Base-by-base conservation (phyloP, 176 grass and related monocot species). In the Hordeum marinum region DNA sequence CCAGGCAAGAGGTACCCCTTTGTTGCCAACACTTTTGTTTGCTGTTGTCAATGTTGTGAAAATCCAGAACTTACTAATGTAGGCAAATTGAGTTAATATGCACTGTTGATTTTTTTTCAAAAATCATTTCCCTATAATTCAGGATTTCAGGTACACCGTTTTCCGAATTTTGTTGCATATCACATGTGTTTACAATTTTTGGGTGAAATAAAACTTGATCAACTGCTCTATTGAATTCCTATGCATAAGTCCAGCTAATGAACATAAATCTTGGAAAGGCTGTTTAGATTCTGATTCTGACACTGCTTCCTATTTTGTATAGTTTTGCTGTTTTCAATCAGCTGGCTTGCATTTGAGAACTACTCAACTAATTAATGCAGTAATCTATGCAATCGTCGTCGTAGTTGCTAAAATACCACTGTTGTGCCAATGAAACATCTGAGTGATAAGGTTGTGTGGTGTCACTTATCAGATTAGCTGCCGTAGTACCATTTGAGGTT, bases 1-100 rank as follows among this genome's bases (percentile, higher is more conserved):
- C 85, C 84, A 94, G 89, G 67, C 90, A 94, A 89, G 90, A 94
- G 87, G 92, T 94, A 88, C 36, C 58, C 23, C 84, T 77, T 82
- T 17, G 42, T 78, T 68, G 46, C 39, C 64, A 64, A 39, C 34
- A 73, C 68, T 85, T 72, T n/a, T 63, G 17, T 63, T 67, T 80
- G 34, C 26, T 82, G 42, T n/a, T n/a, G 17, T 40, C 4, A 72
- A 26, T 50, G 17, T 82, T 36, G 45, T 81, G 45, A 58, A 72
- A 71, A 71, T 71, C 9, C 24, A 39, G 12, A 59, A 68, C 52
- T 71, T 71, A 29, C 9, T 12, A 35, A 76, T 77, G n/a, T 84
- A 20, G 36, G 29, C 59, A 50, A 76, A 21, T 11, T 18, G 36
- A 62, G 20, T 48, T 48, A 58, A 63, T 20, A n/a, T 64, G 41